Conservation (phyloP, 1,284 basidiomycete species). For the Cutaneotrichosporon dermatis region DNA sequence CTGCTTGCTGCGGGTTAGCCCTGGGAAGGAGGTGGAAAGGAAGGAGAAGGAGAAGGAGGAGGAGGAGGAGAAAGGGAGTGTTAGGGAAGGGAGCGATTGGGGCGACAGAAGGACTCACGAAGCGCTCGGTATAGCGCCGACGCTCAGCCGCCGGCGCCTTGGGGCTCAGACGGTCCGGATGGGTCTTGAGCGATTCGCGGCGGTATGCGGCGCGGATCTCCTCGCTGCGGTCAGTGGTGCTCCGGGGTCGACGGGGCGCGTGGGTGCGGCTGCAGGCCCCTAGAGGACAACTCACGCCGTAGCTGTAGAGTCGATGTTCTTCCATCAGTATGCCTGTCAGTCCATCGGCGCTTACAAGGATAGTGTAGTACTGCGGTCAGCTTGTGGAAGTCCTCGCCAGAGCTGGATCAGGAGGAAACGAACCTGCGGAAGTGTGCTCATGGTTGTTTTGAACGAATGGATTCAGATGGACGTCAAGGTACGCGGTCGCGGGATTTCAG, state of each 20-base stretch:
- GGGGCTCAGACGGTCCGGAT: constrained; percentile 75
- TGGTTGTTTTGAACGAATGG: background rate
- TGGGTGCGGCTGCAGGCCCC: too few relatives aligned
- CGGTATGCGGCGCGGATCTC: constrained; percentile 49
- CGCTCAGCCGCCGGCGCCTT: constrained; percentile 69
- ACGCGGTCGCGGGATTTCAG: too few relatives aligned
- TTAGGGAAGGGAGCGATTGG: background rate
- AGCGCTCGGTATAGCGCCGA: constrained; percentile 70
- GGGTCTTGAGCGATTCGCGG: constrained; percentile 59
- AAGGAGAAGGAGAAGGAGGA: background rate
- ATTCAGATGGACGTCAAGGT: too few relatives aligned
- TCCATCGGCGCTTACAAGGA: constrained; percentile 30
- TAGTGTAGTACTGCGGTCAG: constrained; percentile 40
- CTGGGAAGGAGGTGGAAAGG: background rate
- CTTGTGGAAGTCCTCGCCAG: background rate
- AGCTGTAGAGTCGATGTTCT: constrained; percentile 38
- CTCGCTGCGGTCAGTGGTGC: constrained; percentile 25
- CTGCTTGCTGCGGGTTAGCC: constrained; percentile 55
- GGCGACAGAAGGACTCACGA: constrained; percentile 46
- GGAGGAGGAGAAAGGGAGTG: background rate
- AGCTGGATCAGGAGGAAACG: background rate
- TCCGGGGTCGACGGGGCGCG: too few relatives aligned
- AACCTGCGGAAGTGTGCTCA: constrained; percentile 20
- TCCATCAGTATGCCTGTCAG: background rate
- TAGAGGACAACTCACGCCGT: constrained; percentile 30